Conservation (phyloP, 257 asterid species). For the Ilex aquifolium region DNA sequence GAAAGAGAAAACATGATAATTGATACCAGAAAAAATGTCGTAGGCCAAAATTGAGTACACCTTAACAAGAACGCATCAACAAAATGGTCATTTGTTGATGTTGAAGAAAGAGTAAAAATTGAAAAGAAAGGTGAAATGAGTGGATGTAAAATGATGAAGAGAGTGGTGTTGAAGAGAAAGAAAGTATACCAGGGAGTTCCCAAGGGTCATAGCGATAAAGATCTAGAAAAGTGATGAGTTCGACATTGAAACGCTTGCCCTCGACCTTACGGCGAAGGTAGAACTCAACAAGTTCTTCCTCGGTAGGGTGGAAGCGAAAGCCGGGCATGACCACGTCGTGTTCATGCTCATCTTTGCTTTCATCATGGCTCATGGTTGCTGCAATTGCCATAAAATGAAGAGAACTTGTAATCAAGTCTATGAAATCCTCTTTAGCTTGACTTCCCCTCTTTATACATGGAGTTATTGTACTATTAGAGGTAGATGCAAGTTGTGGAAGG, state of each 20-base stretch:
- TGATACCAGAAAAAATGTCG: neutral
- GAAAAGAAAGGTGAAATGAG: neutral
- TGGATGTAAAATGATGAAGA: neutral
- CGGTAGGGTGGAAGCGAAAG: slow-evolving; percentile 94
- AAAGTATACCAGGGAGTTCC: slow-evolving; percentile 83
- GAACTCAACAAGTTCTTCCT: slow-evolving; percentile 93
- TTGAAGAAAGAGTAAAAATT: no score
- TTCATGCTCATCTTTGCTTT: slow-evolving; percentile 42
- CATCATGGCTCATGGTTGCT: slow-evolving; percentile 44
- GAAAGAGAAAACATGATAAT: neutral
- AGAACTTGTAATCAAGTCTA: neutral
- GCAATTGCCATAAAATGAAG: slow-evolving; percentile 62
- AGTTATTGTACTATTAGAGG: neutral
- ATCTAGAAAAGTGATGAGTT: slow-evolving; percentile 86
- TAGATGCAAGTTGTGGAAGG: neutral
- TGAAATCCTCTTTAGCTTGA: neutral
- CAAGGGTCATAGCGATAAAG: slow-evolving; percentile 98
- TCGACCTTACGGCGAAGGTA: slow-evolving; percentile 98
- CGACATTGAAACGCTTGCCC: slow-evolving; percentile 93
- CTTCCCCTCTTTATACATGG: neutral
- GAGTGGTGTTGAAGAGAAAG: no score
- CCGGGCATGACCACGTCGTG: slow-evolving; percentile 96
- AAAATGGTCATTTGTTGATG: no score
- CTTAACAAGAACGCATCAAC: no score
- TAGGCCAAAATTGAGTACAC: neutral